Conservation (phyloP, 2,329 filamentous ascomycete species). For the Dothistroma pini region DNA sequence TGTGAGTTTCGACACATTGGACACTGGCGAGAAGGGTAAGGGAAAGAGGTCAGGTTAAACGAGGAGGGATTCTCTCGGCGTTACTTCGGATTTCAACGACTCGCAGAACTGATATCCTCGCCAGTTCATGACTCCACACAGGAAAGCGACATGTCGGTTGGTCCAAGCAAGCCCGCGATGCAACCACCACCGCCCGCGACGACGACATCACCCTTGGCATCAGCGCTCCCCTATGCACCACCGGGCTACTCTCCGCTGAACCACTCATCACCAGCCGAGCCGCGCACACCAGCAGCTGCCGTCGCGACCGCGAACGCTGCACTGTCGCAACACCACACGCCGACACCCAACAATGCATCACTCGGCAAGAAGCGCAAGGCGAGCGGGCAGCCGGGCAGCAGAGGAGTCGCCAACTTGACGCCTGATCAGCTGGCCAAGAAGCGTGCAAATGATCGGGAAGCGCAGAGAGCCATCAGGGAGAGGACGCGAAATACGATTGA, state of each 20-base stretch:
- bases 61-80: neutral
- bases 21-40: neutral
- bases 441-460: slow-evolving; percentile 85
- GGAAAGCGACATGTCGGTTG: neutral
- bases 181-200: neutral
- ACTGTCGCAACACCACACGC: slow-evolving; percentile 16
- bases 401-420: slow-evolving; percentile 82
- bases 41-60: neutral
- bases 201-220: neutral
- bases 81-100: neutral
- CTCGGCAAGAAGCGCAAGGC: slow-evolving; percentile 33
- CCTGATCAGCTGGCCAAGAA: slow-evolving; percentile 87
- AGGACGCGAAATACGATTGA: slow-evolving; percentile 79
- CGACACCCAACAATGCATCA: slow-evolving; percentile 19
- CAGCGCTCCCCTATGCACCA: neutral
- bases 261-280: neutral
- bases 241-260: neutral
- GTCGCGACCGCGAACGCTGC: slow-evolving; percentile 38
- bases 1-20: neutral
- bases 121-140: neutral
- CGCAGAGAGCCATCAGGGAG: slow-evolving; percentile 79
- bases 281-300: slow-evolving; percentile 38
- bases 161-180: neutral
- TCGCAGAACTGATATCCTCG: neutral
- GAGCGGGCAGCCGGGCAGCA: slow-evolving; percentile 40